Conservation (phyloP, 306 rosid genomes). For the Senna siamea region DNA sequence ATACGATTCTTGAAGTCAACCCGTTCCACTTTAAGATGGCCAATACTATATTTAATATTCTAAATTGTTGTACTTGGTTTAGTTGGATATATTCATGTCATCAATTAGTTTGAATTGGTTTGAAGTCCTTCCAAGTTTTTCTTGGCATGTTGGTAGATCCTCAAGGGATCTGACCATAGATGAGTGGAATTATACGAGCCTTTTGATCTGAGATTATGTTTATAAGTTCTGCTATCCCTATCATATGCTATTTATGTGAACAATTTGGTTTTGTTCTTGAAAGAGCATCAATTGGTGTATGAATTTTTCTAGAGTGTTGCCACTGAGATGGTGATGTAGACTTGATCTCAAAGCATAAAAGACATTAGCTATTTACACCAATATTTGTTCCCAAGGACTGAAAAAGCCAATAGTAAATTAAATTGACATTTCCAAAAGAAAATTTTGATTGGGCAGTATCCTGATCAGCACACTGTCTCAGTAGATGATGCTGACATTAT, state of each 20-base stretch:
- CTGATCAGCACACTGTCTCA: background rate
- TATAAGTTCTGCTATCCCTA: too few relatives aligned
- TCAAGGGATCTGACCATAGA: too few relatives aligned
- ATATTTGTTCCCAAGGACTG: background rate
- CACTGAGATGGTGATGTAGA: background rate
- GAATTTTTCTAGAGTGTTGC: background rate
- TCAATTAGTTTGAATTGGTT: too few relatives aligned
- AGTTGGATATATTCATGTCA: background rate
- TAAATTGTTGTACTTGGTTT: background rate
- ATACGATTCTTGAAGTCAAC: conserved; percentile 13
- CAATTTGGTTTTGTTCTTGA: too few relatives aligned
- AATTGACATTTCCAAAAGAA: background rate
- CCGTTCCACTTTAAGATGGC: background rate
- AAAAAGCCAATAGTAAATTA: background rate
- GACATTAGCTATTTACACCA: too few relatives aligned
- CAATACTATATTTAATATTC: too few relatives aligned
- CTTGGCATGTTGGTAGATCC: too few relatives aligned
- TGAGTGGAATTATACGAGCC: too few relatives aligned
- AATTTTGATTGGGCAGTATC: background rate
- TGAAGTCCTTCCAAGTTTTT: too few relatives aligned
- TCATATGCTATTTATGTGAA: too few relatives aligned
- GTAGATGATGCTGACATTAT: background rate
- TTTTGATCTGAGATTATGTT: too few relatives aligned
- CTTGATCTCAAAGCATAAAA: background rate
- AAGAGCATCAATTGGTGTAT: too few relatives aligned